Evolutionary conservation across 371 early-diverging fungal genomes (phyloP).

Genomic region (Actinomortierella wolfii): DNA sequence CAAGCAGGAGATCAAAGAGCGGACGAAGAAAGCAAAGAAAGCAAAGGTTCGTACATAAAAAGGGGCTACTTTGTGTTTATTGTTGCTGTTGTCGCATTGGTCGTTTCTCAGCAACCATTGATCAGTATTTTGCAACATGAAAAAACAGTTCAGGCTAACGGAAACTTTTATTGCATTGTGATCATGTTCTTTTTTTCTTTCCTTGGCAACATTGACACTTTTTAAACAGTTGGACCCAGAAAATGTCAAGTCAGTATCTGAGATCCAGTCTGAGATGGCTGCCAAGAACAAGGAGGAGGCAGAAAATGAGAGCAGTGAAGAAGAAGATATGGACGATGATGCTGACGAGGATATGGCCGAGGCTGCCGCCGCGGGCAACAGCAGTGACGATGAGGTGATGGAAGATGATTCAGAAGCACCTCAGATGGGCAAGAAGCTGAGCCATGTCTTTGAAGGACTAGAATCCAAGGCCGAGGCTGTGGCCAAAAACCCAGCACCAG

Average conservation of each 20-base stretch:
- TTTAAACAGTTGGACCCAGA: conserved; percentile 55
- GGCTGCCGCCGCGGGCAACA: too few species aligned
- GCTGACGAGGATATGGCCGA: conserved; percentile 46
- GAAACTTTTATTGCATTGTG: too few species aligned
- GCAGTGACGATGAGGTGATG: conserved; percentile 21
- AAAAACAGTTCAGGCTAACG: too few species aligned
- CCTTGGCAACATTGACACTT: conserved; percentile 1
- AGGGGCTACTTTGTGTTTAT: too few species aligned
- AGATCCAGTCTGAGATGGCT: conserved; percentile 54
- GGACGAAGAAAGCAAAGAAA: conserved; percentile 78
- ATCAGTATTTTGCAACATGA: too few species aligned
- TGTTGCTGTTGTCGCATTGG: too few species aligned
- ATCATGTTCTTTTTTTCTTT: not conserved
- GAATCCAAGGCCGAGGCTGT: conserved; percentile 40
- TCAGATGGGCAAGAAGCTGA: conserved; percentile 36
- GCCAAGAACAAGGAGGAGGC: conserved; percentile 20
- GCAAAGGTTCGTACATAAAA: conserved; percentile 55
- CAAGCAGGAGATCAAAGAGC: conserved; percentile 78
- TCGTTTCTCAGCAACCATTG: too few species aligned
- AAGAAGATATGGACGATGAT: conserved; percentile 41
- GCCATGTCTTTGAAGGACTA: conserved; percentile 42
- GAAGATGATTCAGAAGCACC: conserved; percentile 46
- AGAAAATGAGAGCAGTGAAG: conserved; percentile 29
- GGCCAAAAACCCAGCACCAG: conserved; percentile 45
- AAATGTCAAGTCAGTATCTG: conserved; percentile 55